Percentiles rank a stretch among this genome's conserved stretches.
Evolutionary conservation across 2,329 filamentous ascomycete genomes (phyloP).

Genomic region (Sordariomycetes sp.): DNA sequence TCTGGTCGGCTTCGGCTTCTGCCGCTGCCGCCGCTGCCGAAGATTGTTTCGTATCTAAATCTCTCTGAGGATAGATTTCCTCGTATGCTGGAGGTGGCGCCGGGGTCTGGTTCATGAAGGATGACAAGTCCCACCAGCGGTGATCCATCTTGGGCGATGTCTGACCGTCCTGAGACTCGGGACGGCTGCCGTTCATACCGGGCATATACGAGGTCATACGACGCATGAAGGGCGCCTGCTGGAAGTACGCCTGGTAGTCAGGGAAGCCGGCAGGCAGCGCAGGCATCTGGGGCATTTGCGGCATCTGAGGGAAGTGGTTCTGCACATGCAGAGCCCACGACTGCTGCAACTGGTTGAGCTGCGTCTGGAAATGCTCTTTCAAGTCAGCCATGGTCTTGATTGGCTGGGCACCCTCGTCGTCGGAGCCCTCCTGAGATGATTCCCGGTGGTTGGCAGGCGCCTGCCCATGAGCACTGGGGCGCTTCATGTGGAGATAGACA

Average conservation of each 20-base stretch:
- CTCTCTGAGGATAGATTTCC: constrained; percentile 59
- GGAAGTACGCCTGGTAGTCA: constrained; percentile 62
- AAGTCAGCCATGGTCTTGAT: constrained; percentile 58
- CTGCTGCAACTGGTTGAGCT: constrained; percentile 70
- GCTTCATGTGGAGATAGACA: constrained; percentile 24
- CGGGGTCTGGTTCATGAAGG: constrained; percentile 37
- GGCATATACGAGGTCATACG: constrained; percentile 66
- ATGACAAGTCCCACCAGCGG: constrained; percentile 62
- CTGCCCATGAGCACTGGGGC: constrained; percentile 15
- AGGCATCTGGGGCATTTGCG: constrained; percentile 51
- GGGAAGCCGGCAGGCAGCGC: constrained; percentile 48
- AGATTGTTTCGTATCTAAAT: constrained; percentile 45
- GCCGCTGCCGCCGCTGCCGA: constrained; percentile 49
- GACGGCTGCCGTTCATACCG: constrained; percentile 44
- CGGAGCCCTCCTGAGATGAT: background rate
- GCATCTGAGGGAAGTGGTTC: constrained; percentile 49
- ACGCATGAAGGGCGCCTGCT: constrained; percentile 53
- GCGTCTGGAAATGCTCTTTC: constrained; percentile 63
- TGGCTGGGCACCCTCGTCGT: constrained; percentile 12
- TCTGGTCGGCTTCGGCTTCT: constrained; percentile 49
- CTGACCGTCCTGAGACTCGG: constrained; percentile 33
- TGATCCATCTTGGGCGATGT: constrained; percentile 33
- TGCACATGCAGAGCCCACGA: constrained; percentile 58
- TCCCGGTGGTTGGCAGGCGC: constrained; percentile 25
- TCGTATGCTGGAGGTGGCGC: constrained; percentile 66